Base-by-base conservation (phyloP, 2,329 filamentous ascomycete species). In the Xylogone sp. region DNA sequence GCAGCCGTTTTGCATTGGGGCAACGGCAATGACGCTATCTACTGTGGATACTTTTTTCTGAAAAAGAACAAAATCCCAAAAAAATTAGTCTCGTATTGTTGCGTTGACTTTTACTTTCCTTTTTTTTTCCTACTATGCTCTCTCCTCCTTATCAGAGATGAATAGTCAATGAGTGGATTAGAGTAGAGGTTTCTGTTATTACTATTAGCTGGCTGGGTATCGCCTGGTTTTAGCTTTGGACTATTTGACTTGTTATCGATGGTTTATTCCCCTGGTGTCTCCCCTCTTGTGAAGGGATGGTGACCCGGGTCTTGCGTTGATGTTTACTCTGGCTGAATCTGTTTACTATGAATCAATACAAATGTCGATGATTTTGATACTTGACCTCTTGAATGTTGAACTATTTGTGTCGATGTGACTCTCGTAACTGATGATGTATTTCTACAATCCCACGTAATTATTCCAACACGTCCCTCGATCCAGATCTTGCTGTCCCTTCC, bases 1-100 rank as follows among this genome's bases (percentile, higher is more conserved):
- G 5, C 34, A 64, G 60, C 60, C 63, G 57, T 55, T n/a, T 55
- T 49, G 34, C 39, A 55, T 54, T 59, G 60, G 59, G 51, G 57
- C 51, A n/a, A 50, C 56, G 57, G 55, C 55, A 50, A 59, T 45
- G 62, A 65, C 62, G 62, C 59, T 62, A 59, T 53, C 59, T 44
- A 51, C 55, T 55, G 61, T 58, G 62, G 62, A 63, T 49, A 48
- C 49, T 13, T 43, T 50, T 51, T 45, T 54, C 48, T 44, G n/a
- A 39, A 39, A 39, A 39, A 39, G n/a, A 7, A 31, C n/a, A n/a
- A n/a, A n/a, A n/a, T n/a, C n/a, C 34, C 34, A 39, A 39, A 39
- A 39, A 39, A 39, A 39, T 45, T 45, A 29, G 47, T 48, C 49
- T 46, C 24, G 29, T 51, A 42, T 53, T 43, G n/a, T 43, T 46